phyloP scores from a whole-genome alignment of 1,284 basidiomycete genomes.

The Ustilago vetiveriae region DNA sequence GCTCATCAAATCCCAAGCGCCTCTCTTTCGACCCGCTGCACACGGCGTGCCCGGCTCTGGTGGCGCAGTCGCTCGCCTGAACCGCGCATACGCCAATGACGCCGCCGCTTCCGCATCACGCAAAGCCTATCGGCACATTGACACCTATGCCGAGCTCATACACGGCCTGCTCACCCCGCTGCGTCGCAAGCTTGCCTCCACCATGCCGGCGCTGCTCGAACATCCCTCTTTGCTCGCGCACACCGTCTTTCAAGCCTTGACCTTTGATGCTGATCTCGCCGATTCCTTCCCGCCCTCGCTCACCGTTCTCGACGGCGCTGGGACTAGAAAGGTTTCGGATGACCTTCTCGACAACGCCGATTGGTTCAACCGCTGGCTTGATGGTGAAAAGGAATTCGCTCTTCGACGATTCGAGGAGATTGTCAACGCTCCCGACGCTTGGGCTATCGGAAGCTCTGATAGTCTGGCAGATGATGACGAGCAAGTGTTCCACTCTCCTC shows the following conservation, averaged over 20 bases:
- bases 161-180: conserved; percentile 55
- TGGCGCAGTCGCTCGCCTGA: conserved; percentile 12
- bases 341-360: conserved; percentile 81
- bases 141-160: conserved; percentile 58
- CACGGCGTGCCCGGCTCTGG: conserved; percentile 21
- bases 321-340: conserved; percentile 69
- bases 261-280: conserved; percentile 84
- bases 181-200: conserved; percentile 54
- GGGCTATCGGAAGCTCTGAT: conserved; percentile 80
- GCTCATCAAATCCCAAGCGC: conserved; percentile 68
- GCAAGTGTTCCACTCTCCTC: conserved; percentile 16
- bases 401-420: conserved; percentile 83
- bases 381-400: conserved; percentile 72
- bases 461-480: conserved; percentile 71
- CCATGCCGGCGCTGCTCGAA: conserved; percentile 77
- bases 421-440: conserved; percentile 82
- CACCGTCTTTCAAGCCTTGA: conserved; percentile 88
- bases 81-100: conserved; percentile 74
- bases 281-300: conserved; percentile 39
- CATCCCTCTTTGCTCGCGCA: conserved; percentile 89
- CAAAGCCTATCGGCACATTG: conserved; percentile 67
- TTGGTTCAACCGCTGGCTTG: conserved; percentile 90
- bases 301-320: conserved; percentile 41
- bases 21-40: conserved; percentile 74
- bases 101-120: conserved; percentile 77